Percentiles rank a stretch among this genome's conserved stretches.
Evolutionary conservation across 495 filamentous ascomycete genomes (phyloP).

Genomic region (Aspergillus indologenus): DNA sequence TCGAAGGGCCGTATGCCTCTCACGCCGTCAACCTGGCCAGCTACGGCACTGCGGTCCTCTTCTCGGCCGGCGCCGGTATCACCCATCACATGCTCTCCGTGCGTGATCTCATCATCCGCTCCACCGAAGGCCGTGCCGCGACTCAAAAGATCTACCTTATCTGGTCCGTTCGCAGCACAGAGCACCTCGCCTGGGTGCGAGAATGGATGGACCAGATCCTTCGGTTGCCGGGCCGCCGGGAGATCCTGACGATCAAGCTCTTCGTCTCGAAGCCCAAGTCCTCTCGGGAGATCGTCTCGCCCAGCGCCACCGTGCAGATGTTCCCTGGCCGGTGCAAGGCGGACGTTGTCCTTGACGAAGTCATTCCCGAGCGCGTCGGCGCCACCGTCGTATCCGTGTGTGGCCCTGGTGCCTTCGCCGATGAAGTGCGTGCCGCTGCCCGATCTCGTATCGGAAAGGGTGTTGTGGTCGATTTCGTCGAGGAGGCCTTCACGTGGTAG

Average conservation of each 20-base stretch:
- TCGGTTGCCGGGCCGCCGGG: conserved; percentile 73
- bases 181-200: conserved; percentile 89
- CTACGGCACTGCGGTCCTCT: conserved; percentile 83
- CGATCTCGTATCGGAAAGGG: conserved; percentile 61
- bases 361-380: conserved; percentile 73
- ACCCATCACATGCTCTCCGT: conserved; percentile 82
- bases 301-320: conserved; percentile 85
- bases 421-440: conserved; percentile 76
- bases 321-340: conserved; percentile 66
- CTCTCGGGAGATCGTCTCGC: conserved; percentile 75
- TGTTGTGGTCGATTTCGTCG: conserved; percentile 79
- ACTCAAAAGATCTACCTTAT: conserved; percentile 76
- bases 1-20: conserved; percentile 83
- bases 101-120: conserved; percentile 68
- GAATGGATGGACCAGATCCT: conserved; percentile 96
- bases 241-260: conserved; percentile 78
- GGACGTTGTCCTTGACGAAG: conserved; percentile 65
- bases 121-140: conserved; percentile 66
- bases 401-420: conserved; percentile 83
- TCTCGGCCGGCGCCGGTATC: conserved; percentile 85
- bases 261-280: conserved; percentile 85
- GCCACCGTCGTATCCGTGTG: conserved; percentile 85
- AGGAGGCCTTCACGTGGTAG: conserved; percentile 91
- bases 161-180: conserved; percentile 86
- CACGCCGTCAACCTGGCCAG: conserved; percentile 60